A percentile compares a stretch with the other conserved stretches of the same genome.
These are phyloP conservation scores for Cladosporium halotolerans DNA, from an alignment of 2,329 filamentous ascomycete genomes.

Conservation along the genomic window DNA sequence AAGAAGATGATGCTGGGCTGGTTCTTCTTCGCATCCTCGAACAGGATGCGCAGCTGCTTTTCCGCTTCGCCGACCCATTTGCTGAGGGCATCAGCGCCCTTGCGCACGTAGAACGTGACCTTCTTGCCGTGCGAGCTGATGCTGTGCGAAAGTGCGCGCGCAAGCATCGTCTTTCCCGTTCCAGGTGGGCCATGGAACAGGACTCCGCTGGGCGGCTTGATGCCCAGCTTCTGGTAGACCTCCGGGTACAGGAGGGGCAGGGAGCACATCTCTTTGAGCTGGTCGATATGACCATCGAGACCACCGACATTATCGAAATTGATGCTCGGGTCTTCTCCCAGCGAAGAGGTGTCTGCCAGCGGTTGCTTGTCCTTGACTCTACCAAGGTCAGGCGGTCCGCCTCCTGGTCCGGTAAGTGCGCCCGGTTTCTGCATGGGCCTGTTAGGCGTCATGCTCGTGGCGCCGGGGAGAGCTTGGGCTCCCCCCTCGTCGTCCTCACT, in stretches of 20 bases:
- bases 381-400: conserved; percentile 69
- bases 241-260: conserved; percentile 91
- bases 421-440: conserved; percentile 50
- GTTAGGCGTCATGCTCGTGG: conserved; percentile 59
- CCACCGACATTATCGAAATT: conserved; percentile 94
- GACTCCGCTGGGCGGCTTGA: conserved; percentile 89
- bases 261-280: conserved; percentile 97
- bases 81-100: conserved; percentile 92
- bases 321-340: conserved; percentile 87
- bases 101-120: conserved; percentile 99
- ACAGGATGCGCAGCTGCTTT: conserved; percentile 84
- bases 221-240: conserved; percentile 82
- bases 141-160: conserved; percentile 83
- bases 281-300: conserved; percentile 86
- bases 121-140: conserved; percentile 76
- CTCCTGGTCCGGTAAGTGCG: conserved; percentile 49
- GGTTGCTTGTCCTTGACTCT: conserved; percentile 91
- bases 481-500: conserved; percentile 76
- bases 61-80: conserved; percentile 99
- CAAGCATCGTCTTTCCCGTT: conserved; percentile 95
- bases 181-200: conserved; percentile 95
- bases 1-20: conserved; percentile 99
- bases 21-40: conserved; percentile 90
- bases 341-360: conserved; percentile 85
- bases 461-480: conserved; percentile 52